phyloP scores from a whole-genome alignment of 2,329 filamentous ascomycete genomes.

The Penicillium sp. region DNA sequence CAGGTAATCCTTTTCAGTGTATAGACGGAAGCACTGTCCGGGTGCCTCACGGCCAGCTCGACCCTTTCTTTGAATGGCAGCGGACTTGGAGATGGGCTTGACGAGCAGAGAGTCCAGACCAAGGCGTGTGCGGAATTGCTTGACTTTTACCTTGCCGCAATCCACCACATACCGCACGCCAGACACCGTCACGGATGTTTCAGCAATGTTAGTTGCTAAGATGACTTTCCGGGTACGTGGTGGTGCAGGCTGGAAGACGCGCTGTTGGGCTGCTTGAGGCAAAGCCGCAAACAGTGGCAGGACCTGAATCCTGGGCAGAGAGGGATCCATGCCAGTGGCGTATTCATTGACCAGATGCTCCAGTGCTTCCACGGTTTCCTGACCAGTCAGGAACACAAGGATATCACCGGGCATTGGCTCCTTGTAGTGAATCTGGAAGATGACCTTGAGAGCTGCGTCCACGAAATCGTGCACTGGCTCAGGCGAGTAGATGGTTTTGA shows the following conservation, averaged over 20 bases:
- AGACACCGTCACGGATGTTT: conserved; percentile 92
- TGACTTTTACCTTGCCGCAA: conserved; percentile 88
- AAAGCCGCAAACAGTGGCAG: conserved; percentile 87
- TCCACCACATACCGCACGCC: conserved; percentile 90
- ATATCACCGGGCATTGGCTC: conserved; percentile 93
- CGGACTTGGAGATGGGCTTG: conserved; percentile 87
- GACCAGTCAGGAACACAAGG: conserved; percentile 83
- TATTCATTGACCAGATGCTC: conserved; percentile 78
- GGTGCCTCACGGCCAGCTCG: conserved; percentile 88
- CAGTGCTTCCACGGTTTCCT: conserved; percentile 82
- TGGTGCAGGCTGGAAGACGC: conserved; percentile 71
- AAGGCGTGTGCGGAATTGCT: conserved; percentile 77
- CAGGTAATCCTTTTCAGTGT: conserved; percentile 72
- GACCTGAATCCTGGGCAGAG: conserved; percentile 63
- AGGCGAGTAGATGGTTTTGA: conserved; percentile 69
- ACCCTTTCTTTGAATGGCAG: conserved; percentile 84
- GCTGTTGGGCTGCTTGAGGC: conserved; percentile 77
- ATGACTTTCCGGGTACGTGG: conserved; percentile 81
- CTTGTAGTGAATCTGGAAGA: conserved; percentile 80
- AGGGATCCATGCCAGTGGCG: conserved; percentile 63
- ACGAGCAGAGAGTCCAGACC: conserved; percentile 86
- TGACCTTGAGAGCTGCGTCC: conserved; percentile 71
- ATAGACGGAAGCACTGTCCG: conserved; percentile 84
- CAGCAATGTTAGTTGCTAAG: conserved; percentile 94
- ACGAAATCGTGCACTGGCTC: conserved; percentile 74